phyloP scores from a whole-genome alignment of 2,329 filamentous ascomycete species.

The Epichloe sibirici region DNA sequence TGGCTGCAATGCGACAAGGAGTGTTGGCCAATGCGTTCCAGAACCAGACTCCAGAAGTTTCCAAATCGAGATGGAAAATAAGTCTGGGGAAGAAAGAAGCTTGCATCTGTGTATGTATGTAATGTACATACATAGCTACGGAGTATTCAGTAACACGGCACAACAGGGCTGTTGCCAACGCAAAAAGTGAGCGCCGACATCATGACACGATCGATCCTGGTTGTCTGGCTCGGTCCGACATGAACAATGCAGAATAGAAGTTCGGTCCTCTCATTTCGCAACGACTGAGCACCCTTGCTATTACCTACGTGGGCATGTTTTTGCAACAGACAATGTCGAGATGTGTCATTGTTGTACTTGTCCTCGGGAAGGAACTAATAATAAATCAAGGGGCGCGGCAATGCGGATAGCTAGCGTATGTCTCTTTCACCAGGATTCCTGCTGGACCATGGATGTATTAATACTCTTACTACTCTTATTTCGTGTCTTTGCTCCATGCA shows the following conservation, averaged over 20 bases:
- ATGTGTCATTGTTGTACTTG: neutral
- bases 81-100: neutral
- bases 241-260: too few species aligned
- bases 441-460: too few species aligned
- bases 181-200: too few species aligned
- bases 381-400: neutral
- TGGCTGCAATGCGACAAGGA: neutral
- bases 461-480: too few species aligned
- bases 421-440: too few species aligned
- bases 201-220: too few species aligned
- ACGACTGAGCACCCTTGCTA: neutral
- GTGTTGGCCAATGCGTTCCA: neutral
- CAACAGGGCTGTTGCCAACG: too few species aligned
- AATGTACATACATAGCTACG: too few species aligned
- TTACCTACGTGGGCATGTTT: neutral
- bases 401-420: neutral
- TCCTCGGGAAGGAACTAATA: too few species aligned
- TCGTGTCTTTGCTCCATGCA: neutral
- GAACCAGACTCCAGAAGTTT: neutral
- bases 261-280: too few species aligned
- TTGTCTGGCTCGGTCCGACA: too few species aligned
- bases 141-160: too few species aligned
- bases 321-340: neutral
- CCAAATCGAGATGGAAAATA: neutral
- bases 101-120: neutral